Conservation (phyloP, 768 basidiomycete species). For the Russula abietina region DNA sequence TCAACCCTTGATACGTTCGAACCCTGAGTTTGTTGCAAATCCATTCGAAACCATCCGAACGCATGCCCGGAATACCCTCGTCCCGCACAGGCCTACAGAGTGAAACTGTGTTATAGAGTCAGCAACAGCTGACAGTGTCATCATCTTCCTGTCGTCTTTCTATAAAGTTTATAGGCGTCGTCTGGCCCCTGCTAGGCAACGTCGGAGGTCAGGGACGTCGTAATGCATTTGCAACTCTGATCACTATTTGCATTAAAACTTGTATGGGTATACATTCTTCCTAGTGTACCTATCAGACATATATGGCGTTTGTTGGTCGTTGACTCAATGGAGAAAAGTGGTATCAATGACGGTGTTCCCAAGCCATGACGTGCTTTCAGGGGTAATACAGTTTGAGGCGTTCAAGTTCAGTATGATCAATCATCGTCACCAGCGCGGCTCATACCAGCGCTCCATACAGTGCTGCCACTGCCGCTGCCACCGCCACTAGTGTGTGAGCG, state of each 20-base stretch:
- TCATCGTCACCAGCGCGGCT: constrained; percentile 47
- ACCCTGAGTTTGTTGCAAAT: constrained; percentile 56
- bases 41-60: constrained; percentile 76
- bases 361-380: not conserved
- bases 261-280: constrained; percentile 18
- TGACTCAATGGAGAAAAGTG: constrained; percentile 12
- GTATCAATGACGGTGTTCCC: constrained; percentile 19
- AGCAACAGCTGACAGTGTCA: not conserved
- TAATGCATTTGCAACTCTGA: not conserved
- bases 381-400: constrained; percentile 3
- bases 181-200: not conserved
- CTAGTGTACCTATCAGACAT: constrained; percentile 14
- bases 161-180: not conserved
- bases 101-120: not conserved
- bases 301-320: constrained; percentile 15
- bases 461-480: constrained; percentile 65
- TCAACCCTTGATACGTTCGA: constrained; percentile 62
- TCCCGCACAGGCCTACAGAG: constrained; percentile 40
- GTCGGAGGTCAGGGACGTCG: too few species aligned
- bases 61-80: constrained; percentile 71
- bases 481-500: constrained; percentile 55
- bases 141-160: not conserved
- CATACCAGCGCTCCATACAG: constrained; percentile 86
- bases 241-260: constrained; percentile 14
- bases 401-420: constrained; percentile 16